Base-by-base conservation (phyloP, 371 early-diverging fungal species). In the Blakeslea trispora region DNA sequence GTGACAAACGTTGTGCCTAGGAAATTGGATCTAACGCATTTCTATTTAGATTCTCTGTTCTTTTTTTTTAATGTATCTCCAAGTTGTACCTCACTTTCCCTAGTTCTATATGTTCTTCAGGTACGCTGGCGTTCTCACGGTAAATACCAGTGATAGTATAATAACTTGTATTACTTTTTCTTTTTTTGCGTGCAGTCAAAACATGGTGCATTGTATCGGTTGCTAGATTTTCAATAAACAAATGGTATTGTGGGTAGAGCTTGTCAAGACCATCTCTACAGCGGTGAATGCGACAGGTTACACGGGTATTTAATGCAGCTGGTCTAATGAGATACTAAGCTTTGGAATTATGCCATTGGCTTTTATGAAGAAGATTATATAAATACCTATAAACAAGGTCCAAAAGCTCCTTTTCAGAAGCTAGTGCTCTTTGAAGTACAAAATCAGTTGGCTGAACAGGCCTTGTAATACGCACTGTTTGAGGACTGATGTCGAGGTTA, bases 1-100 rank as follows among this genome's bases (percentile, higher is more conserved):
- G 92, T 79, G 15, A 80, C 71, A 70, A 92, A 95, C 5, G 85
- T 87, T 0, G 95, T 95, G 3, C 95, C 95, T 47, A 93, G 49
- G 57, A 95, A 95, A 59, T 95, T 95, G 15, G 91, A 88, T 59
- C 88, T 79, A 59, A 53, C 35, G 17, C n/a, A n/a, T n/a, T n/a
- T n/a, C 21, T 19, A 17, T 14, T 28, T 10, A 46, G 8, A 15
- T 1, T 14, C 17, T 8, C 17, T 21, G 17, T 23, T 8, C 24
- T 23, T 7, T 45, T n/a, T n/a, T n/a, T n/a, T n/a, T n/a, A n/a
- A n/a, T n/a, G n/a, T n/a, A n/a, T n/a, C n/a, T n/a, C n/a, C n/a
- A 14, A 13, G 14, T 7, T 32, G 52, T 72, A 78, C 85, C 81
- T 81, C 42, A 81, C 88, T 82, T 84, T 81, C n/a, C 84, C 87